Percentiles rank a stretch among this genome's conserved stretches.
Evolutionary conservation across 23 red algal genomes (phyloP).

Genomic region (Pyropia haitanensis): DNA sequence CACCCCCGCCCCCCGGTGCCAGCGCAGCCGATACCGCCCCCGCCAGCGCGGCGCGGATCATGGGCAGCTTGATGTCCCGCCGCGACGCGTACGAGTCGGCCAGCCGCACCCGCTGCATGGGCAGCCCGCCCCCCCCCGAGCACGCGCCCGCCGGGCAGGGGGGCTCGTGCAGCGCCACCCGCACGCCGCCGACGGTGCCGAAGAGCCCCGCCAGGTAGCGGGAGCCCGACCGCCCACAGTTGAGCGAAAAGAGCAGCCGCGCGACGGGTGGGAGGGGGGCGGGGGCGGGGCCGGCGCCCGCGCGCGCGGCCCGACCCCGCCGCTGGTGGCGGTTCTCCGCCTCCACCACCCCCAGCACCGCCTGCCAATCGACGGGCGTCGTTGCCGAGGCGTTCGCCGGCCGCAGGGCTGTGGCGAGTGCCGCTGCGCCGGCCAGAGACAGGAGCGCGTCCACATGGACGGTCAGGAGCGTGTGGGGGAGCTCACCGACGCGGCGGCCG

Average conservation of each 20-base stretch:
- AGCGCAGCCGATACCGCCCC: background rate
- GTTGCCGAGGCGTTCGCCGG: too few species aligned
- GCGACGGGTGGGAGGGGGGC: slow-evolving; percentile 13
- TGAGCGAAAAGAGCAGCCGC: slow-evolving; percentile 54
- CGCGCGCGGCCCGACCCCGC: too few species aligned
- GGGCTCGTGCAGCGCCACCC: slow-evolving; percentile 23
- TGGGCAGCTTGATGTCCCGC: slow-evolving; percentile 19
- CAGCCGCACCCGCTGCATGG: slow-evolving; percentile 42
- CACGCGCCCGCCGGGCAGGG: slow-evolving; percentile 19
- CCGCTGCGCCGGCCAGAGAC: too few species aligned
- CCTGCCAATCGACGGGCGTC: too few species aligned
- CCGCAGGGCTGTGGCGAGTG: too few species aligned
- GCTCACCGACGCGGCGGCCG: too few species aligned
- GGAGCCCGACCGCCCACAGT: slow-evolving; percentile 65
- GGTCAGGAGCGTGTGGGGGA: too few species aligned
- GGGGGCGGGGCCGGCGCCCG: too few species aligned
- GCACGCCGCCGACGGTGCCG: slow-evolving; percentile 5
- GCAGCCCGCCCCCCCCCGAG: slow-evolving; percentile 45
- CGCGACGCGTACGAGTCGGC: slow-evolving; percentile 14
- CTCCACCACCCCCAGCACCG: too few species aligned
- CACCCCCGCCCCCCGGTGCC: background rate
- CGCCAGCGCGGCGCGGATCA: slow-evolving; percentile 15
- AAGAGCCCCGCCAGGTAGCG: slow-evolving; percentile 38
- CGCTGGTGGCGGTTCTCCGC: too few species aligned
- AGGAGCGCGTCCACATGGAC: too few species aligned